Evolutionary conservation across 2,329 filamentous ascomycete genomes (phyloP), one percentile per base, ranked within the genome.

Genomic region (Sarocladiaceae sp.): DNA sequence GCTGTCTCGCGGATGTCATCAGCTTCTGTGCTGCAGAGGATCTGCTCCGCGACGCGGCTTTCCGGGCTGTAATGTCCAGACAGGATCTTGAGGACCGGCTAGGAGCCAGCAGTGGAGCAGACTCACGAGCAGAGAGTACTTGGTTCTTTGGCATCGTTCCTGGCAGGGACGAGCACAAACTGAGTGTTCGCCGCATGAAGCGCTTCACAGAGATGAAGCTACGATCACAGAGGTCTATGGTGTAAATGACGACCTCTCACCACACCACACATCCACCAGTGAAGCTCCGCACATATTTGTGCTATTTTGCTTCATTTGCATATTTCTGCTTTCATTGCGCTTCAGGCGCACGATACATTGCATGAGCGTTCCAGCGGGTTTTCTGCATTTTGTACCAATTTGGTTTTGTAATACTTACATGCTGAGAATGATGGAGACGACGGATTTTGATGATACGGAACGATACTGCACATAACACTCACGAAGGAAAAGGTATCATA

Each of bases 21-120:
- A 86, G 83, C 62, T 92, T 93, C 64, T 75, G 93, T 37, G 83
- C 88, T 54, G 84, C 86, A 58, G 85, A 84, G 39, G 85, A 86
- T 22, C 73, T 95, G 17, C 73, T 89, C 2, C 75, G 80, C 4
- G 91, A 96, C 62, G 77, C 83, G 10, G 80, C 87, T 0, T 93
- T 97, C 64, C 78, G 83, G 49, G 79, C 84, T 33, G 82, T 86
- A 2, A 74, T 77, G 25, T 84, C 77, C n/a, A 86, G 84, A 57
- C 74, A 74, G 0, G 86, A 91, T 57, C 77, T 97, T 18, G 77
- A 86, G 20, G 83, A 79, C 0, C 75, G 87, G 37, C 71, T 96
- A 2, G 84, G 89, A 49, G 74, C 81, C 39, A 70, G 73, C 28
- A 65, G 68, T 23, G 25, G 17, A 40, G 58, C 60, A n/a, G 62